Conservation (phyloP, 805 yeast species). For the Myxozyma udenii region DNA sequence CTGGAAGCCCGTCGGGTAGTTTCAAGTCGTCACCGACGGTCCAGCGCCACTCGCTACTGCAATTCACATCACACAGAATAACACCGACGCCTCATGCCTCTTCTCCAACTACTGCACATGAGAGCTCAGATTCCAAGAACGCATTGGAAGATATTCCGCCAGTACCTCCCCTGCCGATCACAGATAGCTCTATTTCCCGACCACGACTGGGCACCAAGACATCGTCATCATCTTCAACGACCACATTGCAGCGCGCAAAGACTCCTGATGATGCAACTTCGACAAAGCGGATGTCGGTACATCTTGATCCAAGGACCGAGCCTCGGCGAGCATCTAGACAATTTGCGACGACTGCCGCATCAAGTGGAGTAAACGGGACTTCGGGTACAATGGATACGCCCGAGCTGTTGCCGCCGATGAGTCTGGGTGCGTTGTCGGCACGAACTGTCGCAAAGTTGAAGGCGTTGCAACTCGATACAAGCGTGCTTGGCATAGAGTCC, state of each 20-base stretch:
- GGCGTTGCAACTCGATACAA: constrained; percentile 2
- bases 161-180: constrained; percentile 24
- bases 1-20: not conserved
- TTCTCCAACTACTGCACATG: not conserved
- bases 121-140: too few relatives aligned
- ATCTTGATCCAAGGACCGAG: constrained; percentile 11
- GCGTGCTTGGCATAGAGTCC: too few relatives aligned
- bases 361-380: not conserved
- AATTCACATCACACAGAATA: not conserved
- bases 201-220: not conserved
- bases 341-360: not conserved
- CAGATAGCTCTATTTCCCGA: not conserved
- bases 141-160: constrained; percentile 17
- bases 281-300: constrained; percentile 6
- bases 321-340: constrained; percentile 14
- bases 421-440: constrained; percentile 7
- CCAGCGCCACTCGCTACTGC: not conserved
- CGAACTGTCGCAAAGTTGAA: constrained; percentile 14
- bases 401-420: constrained; percentile 15
- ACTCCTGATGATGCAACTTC: constrained; percentile 8
- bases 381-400: not conserved
- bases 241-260: not conserved
- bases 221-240: not conserved
- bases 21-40: too few relatives aligned
- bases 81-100: not conserved